These are phyloP conservation scores for Candida boleticola DNA, from an alignment of 805 yeast genomes.

Conservation along the genomic window DNA sequence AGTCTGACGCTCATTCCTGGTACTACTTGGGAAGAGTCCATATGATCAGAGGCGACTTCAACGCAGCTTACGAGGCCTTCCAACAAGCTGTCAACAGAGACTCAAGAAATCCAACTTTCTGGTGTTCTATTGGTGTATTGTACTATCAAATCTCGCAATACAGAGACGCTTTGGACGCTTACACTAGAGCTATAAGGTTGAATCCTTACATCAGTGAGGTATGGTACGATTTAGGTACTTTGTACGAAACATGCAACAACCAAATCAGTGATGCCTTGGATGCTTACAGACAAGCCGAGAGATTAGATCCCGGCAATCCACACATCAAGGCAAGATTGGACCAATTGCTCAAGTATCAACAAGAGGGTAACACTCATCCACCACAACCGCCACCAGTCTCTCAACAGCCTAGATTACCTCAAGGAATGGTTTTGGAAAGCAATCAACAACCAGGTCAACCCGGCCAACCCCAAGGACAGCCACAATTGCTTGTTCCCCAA, in stretches of 20 bases:
- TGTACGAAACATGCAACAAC: slow-evolving; percentile 95
- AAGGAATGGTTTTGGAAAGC: slow-evolving; percentile 59
- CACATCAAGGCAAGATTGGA: slow-evolving; percentile 92
- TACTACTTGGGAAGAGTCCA: slow-evolving; percentile 94
- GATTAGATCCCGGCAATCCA: slow-evolving; percentile 90
- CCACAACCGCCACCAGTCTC: slow-evolving; percentile 67
- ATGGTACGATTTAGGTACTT: slow-evolving; percentile 97
- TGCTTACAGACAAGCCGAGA: slow-evolving; percentile 95
- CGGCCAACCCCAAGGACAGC: slow-evolving; percentile 10
- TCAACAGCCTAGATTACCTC: slow-evolving; percentile 62
- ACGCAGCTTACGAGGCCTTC: slow-evolving; percentile 96
- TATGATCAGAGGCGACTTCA: slow-evolving; percentile 93
- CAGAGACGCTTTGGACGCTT: slow-evolving; percentile 95
- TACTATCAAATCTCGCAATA: slow-evolving; percentile 96
- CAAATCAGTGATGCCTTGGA: slow-evolving; percentile 93
- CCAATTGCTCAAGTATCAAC: slow-evolving; percentile 71
- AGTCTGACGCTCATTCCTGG: slow-evolving; percentile 95
- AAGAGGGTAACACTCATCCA: slow-evolving; percentile 62
- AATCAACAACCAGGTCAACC: slow-evolving; percentile 24
- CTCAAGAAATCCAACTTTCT: slow-evolving; percentile 94
- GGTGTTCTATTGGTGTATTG: slow-evolving; percentile 95
- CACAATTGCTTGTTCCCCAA: slow-evolving; percentile 9
- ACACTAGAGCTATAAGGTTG: slow-evolving; percentile 91
- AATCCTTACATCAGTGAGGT: slow-evolving; percentile 97
- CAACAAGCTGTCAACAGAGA: slow-evolving; percentile 98